Evolutionary conservation across 2,329 filamentous ascomycete species (phyloP).

Genomic region (Sclerotinia spermophila): DNA sequence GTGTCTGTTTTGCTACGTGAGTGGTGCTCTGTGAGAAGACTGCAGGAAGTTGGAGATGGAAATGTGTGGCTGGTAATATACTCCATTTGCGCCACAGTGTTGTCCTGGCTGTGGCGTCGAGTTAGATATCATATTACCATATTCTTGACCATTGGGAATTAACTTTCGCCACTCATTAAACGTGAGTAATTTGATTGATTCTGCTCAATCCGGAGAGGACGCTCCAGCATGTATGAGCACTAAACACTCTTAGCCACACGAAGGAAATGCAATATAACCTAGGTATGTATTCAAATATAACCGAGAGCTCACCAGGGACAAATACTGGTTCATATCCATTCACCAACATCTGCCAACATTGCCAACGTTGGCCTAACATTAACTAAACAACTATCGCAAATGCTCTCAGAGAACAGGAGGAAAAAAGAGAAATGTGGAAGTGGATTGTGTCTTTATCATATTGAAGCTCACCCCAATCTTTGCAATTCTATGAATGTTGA

Average conservation of each 20-base stretch:
- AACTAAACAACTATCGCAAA: not conserved
- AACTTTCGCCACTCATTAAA: not conserved
- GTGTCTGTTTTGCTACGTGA: not conserved
- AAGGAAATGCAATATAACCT: not conserved
- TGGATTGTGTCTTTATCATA: not conserved
- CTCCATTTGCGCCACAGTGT: not conserved
- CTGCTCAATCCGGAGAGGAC: rapidly evolving
- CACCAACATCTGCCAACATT: not conserved
- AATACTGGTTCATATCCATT: not conserved
- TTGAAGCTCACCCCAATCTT: not conserved
- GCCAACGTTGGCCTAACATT: not conserved
- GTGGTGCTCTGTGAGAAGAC: not conserved
- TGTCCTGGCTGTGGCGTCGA: not conserved
- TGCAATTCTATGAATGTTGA: not conserved
- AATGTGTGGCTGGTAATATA: not conserved
- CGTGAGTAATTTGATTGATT: not conserved
- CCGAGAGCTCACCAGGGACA: not conserved
- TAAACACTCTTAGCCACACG: not conserved
- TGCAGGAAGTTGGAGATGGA: not conserved
- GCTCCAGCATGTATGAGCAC: not conserved
- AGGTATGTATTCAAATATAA: not conserved
- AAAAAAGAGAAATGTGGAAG: rapidly evolving
- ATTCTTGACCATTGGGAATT: not conserved
- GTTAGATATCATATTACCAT: not conserved
- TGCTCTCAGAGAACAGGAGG: not conserved